phyloP scores from a whole-genome alignment of 164 flowering plant genomes.

The Macadamia integrifolia region DNA sequence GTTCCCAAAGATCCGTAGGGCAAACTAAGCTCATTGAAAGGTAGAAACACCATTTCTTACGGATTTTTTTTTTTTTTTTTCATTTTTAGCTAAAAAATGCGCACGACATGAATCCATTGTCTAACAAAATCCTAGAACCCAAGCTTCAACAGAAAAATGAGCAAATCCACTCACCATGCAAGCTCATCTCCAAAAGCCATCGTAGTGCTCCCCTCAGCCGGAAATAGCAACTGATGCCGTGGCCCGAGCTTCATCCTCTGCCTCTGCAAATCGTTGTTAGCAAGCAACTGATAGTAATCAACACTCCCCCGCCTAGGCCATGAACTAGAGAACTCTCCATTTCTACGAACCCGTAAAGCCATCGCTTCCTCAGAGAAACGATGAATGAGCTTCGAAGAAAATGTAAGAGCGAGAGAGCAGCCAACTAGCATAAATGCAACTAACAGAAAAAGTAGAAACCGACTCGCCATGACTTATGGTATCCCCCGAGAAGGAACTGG shows the following conservation, averaged over 20 bases:
- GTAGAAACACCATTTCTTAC: not conserved
- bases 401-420: conserved; percentile 14
- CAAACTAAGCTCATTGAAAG: not conserved
- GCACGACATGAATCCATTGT: not conserved
- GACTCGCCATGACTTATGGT: conserved; percentile 10
- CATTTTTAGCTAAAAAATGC: too few relatives aligned
- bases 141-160: not conserved
- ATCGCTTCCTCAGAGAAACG: conserved; percentile 70
- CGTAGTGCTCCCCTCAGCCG: conserved; percentile 68
- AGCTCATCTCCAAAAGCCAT: conserved; percentile 68
- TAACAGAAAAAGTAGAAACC: conserved; percentile 6
- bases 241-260: conserved; percentile 65
- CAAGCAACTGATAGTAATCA: conserved; percentile 50
- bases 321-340: conserved; percentile 6
- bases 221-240: conserved; percentile 45
- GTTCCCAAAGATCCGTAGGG: not conserved
- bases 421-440: conserved; percentile 4
- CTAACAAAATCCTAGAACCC: not conserved
- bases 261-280: conserved; percentile 50
- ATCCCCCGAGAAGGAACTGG: not conserved
- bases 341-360: conserved; percentile 25
- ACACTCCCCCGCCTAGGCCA: conserved; percentile 47
- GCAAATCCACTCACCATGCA: conserved; percentile 54
- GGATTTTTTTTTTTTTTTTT: too few relatives aligned
- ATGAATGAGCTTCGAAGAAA: conserved; percentile 59